Percentiles rank a stretch among this genome's conserved stretches.
These are phyloP conservation scores for Ganoderma lucidum DNA, from an alignment of 1,284 basidiomycete species.

Conservation along the genomic window DNA sequence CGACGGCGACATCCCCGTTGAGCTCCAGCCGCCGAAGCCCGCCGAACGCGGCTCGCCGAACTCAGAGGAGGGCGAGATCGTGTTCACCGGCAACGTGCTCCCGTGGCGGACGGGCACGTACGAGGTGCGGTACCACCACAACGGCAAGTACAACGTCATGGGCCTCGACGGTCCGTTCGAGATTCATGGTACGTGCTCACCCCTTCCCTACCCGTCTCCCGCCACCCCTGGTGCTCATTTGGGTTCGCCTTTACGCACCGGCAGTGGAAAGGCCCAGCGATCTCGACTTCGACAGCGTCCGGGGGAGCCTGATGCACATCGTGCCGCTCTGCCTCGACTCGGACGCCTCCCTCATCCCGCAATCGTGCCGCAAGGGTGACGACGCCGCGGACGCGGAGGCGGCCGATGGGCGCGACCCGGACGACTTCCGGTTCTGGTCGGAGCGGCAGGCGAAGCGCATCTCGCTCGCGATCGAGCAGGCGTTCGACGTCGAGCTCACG, in stretches of 20 bases:
- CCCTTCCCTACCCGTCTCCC: neutral
- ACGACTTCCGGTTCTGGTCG: conserved; percentile 96
- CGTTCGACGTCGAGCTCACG: conserved; percentile 89
- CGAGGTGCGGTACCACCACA: conserved; percentile 93
- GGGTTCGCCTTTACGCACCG: conserved; percentile 21
- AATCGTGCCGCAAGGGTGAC: conserved; percentile 60
- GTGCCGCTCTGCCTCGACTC: conserved; percentile 89
- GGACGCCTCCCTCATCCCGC: conserved; percentile 83
- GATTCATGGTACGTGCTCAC: conserved; percentile 74
- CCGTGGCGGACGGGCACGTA: conserved; percentile 91
- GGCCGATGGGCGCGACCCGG: conserved; percentile 68
- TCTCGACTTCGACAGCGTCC: conserved; percentile 71
- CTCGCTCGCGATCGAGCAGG: conserved; percentile 76
- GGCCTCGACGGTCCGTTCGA: conserved; percentile 85
- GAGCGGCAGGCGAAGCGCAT: conserved; percentile 90
- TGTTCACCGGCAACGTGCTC: conserved; percentile 80
- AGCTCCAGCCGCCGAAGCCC: conserved; percentile 48
- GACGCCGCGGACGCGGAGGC: conserved; percentile 22
- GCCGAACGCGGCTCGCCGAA: conserved; percentile 43
- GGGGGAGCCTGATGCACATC: conserved; percentile 73
- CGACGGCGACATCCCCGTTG: conserved; percentile 84
- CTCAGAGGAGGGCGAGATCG: conserved; percentile 70
- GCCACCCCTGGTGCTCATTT: neutral
- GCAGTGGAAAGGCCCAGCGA: conserved; percentile 73
- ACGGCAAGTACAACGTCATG: conserved; percentile 97